Evolutionary conservation across 768 basidiomycete genomes (phyloP), one percentile per base, ranked within the genome.

Genomic region (Boletus coccyginus): DNA sequence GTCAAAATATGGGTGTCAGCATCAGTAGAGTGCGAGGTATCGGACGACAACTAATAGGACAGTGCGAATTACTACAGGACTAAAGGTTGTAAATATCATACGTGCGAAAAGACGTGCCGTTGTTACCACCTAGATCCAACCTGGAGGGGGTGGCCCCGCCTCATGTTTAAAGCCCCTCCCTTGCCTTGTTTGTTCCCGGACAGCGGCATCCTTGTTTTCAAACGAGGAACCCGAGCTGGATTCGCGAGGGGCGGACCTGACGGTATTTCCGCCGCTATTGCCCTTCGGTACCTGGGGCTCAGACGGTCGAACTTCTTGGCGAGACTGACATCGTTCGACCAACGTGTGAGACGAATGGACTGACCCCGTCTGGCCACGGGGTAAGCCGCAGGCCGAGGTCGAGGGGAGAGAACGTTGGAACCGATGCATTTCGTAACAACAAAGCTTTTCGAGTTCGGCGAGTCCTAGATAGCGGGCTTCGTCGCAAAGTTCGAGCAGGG

Each of bases 401-500:
- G 63, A 43, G 17, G 74, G 62, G 48, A 75, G 69, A 29, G 75
- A 66, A 31, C 70, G 75, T 47, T 81, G 81, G 29, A 78, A 76
- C 31, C 77, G 76, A 19, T 79, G 78, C 38, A 92, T 77, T 72
- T 92, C 88, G 17, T 84, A 82, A 9, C 73, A 70, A 65, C 91
- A 92, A 2, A 94, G 77, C 58, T 76, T 78, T 57, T 82, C 76
- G 17, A 94, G 78, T 44, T 79, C 80, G 0, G 79, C 78, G 50
- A 93, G 83, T 29, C 81, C 84, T n/a, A 93, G 82, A 65, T 84
- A 91, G 41, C 76, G 75, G 2, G 91, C 87, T 66, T 94, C 91
- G 60, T 93, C 90, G 12, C 90, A 82, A 24, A 92, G 81, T 57
- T 90, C 87, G 43, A 90, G 78, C 24, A 93, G 78, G 1, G 74